Evolutionary conservation across 352 stramenopile genomes (phyloP).

Genomic region (Pythium sukuiense): DNA sequence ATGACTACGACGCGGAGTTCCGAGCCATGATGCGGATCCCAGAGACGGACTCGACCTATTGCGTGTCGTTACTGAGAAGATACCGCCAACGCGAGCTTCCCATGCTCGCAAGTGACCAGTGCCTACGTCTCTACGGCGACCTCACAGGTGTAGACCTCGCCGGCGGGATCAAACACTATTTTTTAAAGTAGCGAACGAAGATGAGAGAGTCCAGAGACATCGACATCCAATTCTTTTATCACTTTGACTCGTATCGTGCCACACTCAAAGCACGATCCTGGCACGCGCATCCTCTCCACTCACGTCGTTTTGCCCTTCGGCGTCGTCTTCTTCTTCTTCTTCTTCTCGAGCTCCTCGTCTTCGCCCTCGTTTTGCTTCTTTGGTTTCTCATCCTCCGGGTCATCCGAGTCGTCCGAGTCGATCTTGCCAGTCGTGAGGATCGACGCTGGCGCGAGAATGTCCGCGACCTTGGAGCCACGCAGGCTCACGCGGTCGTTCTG

Average conservation of each 20-base stretch:
- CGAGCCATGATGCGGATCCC: constrained; percentile 19
- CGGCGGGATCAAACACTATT: not conserved
- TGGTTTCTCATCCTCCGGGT: not conserved
- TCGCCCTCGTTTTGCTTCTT: not conserved
- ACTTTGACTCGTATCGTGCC: not conserved
- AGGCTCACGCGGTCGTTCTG: constrained; percentile 28
- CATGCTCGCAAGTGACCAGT: constrained; percentile 10
- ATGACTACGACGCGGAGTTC: constrained; percentile 21
- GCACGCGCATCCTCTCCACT: not conserved
- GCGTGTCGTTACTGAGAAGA: constrained; percentile 11
- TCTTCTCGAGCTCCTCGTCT: constrained; percentile 3
- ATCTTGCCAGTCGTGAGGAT: not conserved
- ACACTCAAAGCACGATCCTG: not conserved
- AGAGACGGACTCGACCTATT: constrained; percentile 19
- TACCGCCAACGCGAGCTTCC: not conserved
- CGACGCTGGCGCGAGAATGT: constrained; percentile 6
- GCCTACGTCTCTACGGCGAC: constrained; percentile 10
- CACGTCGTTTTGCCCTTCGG: not conserved
- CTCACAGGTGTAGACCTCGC: constrained; percentile 11
- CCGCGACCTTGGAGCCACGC: constrained; percentile 23
- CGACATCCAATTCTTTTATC: not conserved
- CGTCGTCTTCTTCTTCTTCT: not conserved
- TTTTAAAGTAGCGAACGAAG: not conserved
- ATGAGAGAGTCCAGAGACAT: not conserved
- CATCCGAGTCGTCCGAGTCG: not conserved